Percentiles rank a stretch among this genome's conserved stretches.
phyloP scores from a whole-genome alignment of 805 yeast genomes.

The Ogataea chonburiensis region DNA sequence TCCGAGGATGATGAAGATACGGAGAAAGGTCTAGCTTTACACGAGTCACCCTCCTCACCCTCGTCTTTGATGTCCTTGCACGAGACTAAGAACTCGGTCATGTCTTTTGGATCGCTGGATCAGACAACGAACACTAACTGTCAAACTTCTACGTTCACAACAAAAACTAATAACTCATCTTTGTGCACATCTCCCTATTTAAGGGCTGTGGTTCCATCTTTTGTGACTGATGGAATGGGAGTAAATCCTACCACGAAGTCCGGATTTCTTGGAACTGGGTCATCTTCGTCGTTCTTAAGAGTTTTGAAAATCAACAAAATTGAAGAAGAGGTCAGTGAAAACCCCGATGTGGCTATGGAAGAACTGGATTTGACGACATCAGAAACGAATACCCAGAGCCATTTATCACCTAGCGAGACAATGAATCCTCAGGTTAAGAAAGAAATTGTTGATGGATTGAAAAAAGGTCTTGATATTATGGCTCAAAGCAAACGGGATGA shows the following conservation, averaged over 20 bases:
- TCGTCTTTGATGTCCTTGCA: conserved; percentile 19
- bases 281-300: conserved; percentile 52
- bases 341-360: conserved; percentile 18
- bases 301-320: conserved; percentile 34
- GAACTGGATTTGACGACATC: conserved; percentile 17
- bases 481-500: conserved; percentile 16
- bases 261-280: conserved; percentile 67
- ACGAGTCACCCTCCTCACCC: conserved; percentile 16
- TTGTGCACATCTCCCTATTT: conserved; percentile 25
- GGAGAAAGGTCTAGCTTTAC: conserved; percentile 12
- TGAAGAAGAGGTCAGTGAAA: conserved; percentile 24
- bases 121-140: conserved; percentile 6
- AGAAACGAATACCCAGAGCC: background rate
- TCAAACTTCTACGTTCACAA: conserved; percentile 10
- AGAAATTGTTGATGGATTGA: conserved; percentile 23
- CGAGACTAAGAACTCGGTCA: conserved; percentile 17
- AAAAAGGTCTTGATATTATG: conserved; percentile 22
- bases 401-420: conserved; percentile 8
- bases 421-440: conserved; percentile 21
- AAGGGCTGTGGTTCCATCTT: conserved; percentile 19
- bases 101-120: conserved; percentile 20
- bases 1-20: conserved; percentile 47
- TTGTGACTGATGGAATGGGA: conserved; percentile 60
- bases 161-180: conserved; percentile 24
- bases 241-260: conserved; percentile 47